phyloP scores from a whole-genome alignment of 2,329 filamentous ascomycete genomes.

The Reticulascus tulasneorum region DNA sequence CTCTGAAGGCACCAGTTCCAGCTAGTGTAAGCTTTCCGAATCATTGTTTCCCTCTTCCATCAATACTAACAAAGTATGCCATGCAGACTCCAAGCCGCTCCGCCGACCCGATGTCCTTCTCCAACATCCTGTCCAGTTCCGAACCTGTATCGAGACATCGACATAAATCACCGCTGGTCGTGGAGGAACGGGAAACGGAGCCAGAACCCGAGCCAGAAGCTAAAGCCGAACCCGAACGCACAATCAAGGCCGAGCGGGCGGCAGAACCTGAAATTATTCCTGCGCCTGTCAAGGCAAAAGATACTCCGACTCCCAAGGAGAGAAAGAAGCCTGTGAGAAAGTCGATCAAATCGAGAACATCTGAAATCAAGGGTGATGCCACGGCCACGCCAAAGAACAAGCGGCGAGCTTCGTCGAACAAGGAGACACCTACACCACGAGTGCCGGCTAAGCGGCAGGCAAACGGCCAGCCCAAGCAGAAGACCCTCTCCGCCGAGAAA shows the following conservation, averaged over 20 bases:
- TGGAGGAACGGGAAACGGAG: constrained; percentile 5
- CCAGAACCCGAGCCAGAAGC: constrained; percentile 13
- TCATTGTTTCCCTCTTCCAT: background rate
- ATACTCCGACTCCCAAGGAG: constrained; percentile 14
- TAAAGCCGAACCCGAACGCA: constrained; percentile 14
- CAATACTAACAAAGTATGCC: too few species aligned
- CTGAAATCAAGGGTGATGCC: constrained; percentile 46
- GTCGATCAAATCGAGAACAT: constrained; percentile 48
- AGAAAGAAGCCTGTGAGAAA: constrained; percentile 25
- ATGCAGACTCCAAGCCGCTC: constrained; percentile 66
- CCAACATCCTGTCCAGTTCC: constrained; percentile 83
- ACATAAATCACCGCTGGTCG: constrained; percentile 10
- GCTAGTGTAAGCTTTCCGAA: constrained; percentile 34
- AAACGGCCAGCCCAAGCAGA: constrained; percentile 53
- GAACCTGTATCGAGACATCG: constrained; percentile 59
- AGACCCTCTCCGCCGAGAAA: constrained; percentile 52
- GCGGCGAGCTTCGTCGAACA: constrained; percentile 49
- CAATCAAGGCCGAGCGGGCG: constrained; percentile 28
- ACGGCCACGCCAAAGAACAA: constrained; percentile 42
- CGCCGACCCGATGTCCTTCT: constrained; percentile 91
- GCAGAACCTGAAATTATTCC: constrained; percentile 13
- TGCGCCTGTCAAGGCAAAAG: constrained; percentile 12
- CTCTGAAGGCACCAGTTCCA: constrained; percentile 31
- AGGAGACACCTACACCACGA: constrained; percentile 43
- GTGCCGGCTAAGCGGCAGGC: constrained; percentile 54